These are phyloP conservation scores for Talaromyces sp. DNA, from an alignment of 2,329 filamentous ascomycete species.

Conservation along the genomic window DNA sequence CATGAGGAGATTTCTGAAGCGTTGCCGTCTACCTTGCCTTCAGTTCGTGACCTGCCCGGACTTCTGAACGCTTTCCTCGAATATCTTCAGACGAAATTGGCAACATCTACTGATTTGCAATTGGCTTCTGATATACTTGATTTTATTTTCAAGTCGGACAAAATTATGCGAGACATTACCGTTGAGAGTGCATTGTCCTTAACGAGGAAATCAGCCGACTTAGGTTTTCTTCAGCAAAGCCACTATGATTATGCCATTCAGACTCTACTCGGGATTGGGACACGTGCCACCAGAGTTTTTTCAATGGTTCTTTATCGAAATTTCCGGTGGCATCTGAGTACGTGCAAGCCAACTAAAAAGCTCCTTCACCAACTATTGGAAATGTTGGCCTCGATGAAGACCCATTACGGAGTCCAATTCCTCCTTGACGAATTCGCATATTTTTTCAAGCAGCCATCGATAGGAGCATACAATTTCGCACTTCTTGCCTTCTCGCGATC, in stretches of 20 bases:
- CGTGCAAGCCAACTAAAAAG: conserved; percentile 18
- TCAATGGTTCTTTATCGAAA: conserved; percentile 39
- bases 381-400: conserved; percentile 25
- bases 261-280: conserved; percentile 25
- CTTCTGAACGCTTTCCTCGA: conserved; percentile 22
- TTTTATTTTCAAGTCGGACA: conserved; percentile 23
- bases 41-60: conserved; percentile 18
- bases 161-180: conserved; percentile 24
- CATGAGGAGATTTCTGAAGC: conserved; percentile 8
- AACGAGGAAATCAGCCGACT: conserved; percentile 21
- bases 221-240: conserved; percentile 21
- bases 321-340: conserved; percentile 31
- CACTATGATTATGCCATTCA: conserved; percentile 29
- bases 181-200: conserved; percentile 29
- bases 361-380: conserved; percentile 25
- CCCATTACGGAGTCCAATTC: conserved; percentile 34
- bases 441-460: conserved; percentile 29
- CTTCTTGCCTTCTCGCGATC: conserved; percentile 42
- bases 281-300: conserved; percentile 24
- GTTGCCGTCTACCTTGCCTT: conserved; percentile 16
- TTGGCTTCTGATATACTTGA: conserved; percentile 10
- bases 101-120: background rate
- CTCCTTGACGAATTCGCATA: conserved; percentile 38
- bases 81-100: conserved; percentile 5
- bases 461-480: conserved; percentile 30